A percentile compares a stretch with the other conserved stretches of the same genome.
Evolutionary conservation across 2,329 filamentous ascomycete genomes (phyloP).

Genomic region (Xylaria sp.): DNA sequence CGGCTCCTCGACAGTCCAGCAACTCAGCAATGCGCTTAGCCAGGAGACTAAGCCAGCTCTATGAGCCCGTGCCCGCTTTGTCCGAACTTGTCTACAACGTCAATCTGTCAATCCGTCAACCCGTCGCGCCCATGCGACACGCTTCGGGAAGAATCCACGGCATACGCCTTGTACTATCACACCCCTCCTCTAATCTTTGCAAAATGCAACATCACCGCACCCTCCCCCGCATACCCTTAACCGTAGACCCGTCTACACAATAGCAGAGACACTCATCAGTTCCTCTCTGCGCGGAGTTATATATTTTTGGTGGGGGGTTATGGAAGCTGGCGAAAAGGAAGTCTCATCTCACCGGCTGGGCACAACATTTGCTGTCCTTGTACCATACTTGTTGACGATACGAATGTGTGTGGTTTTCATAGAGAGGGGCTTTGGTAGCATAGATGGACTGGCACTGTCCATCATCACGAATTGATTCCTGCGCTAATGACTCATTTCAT

Average conservation of each 20-base stretch:
- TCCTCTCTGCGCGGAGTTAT: slow-evolving; percentile 23
- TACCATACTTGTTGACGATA: slow-evolving; percentile 41
- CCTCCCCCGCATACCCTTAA: not conserved
- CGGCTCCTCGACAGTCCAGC: slow-evolving; percentile 58
- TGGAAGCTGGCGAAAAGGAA: slow-evolving; percentile 27
- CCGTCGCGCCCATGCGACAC: slow-evolving; percentile 5
- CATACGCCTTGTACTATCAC: slow-evolving; percentile 34
- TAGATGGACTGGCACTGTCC: slow-evolving; percentile 41
- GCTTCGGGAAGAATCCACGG: not conserved
- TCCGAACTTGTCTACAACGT: not conserved
- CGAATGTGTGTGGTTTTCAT: slow-evolving; percentile 32
- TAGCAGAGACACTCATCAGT: slow-evolving; percentile 15
- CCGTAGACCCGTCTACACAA: slow-evolving; percentile 5
- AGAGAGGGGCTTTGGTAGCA: slow-evolving; percentile 39
- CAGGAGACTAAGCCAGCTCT: slow-evolving; percentile 62
- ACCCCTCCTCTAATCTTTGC: slow-evolving; percentile 21
- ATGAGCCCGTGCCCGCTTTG: slow-evolving; percentile 50
- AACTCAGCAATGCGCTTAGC: slow-evolving; percentile 63
- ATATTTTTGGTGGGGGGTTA: slow-evolving; percentile 21
- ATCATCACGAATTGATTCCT: slow-evolving; percentile 39
- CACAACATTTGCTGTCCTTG: slow-evolving; percentile 34
- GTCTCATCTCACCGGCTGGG: slow-evolving; percentile 40
- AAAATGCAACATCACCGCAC: slow-evolving; percentile 16
- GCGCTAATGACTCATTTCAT: slow-evolving; percentile 20
- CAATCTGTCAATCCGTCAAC: too few species aligned